A percentile compares a stretch with the other conserved stretches of the same genome.
Conservation (phyloP, 345 rosid genomes). For the Psidium friedrichsthalianum region DNA sequence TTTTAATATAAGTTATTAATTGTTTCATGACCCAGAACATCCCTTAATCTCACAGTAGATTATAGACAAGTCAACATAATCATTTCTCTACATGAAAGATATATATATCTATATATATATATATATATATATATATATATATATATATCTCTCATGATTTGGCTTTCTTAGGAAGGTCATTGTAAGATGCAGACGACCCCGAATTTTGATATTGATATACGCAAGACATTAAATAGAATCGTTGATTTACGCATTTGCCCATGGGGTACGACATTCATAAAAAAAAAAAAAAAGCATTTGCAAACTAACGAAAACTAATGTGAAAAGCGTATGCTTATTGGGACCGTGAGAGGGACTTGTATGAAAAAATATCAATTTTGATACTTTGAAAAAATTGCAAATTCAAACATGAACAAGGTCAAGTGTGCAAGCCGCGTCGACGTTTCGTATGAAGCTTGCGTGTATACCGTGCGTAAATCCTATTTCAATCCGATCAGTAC, state of each 20-base stretch:
- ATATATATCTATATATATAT: too few relatives aligned
- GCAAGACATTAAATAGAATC: not conserved
- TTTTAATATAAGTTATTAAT: too few relatives aligned
- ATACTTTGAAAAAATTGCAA: not conserved
- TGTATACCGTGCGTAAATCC: not conserved
- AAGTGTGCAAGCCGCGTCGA: not conserved
- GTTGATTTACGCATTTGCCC: not conserved
- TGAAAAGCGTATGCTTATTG: not conserved
- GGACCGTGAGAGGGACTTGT: not conserved
- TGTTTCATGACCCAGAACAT: too few relatives aligned
- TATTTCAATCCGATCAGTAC: not conserved
- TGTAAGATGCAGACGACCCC: not conserved
- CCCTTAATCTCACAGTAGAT: too few relatives aligned
- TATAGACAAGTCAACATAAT: too few relatives aligned
- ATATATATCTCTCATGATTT: not conserved
- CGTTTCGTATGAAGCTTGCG: not conserved
- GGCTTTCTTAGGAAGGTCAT: not conserved
- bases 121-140: too few relatives aligned
- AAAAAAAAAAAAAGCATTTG: not conserved
- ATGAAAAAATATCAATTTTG: not conserved
- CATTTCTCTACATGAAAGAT: not conserved
- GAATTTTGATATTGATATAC: not conserved
- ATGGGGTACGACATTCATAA: not conserved
- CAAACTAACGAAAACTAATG: not conserved
- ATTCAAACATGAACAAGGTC: not conserved